phyloP scores from a whole-genome alignment of 371 early-diverging fungal species.

The Parasitella parasitica region DNA sequence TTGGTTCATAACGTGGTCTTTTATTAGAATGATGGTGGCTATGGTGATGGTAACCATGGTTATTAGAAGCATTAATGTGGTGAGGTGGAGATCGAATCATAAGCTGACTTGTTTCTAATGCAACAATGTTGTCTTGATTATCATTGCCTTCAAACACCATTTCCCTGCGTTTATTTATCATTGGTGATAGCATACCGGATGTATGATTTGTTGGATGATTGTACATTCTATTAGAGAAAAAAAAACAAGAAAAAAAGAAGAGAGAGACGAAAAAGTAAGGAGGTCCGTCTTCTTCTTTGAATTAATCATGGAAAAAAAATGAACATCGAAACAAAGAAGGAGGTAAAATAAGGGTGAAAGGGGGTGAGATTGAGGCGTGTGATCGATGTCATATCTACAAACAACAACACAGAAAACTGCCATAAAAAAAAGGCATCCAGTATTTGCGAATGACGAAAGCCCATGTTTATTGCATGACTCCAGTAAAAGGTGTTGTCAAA shows the following conservation, averaged over 20 bases:
- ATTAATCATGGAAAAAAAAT: neutral
- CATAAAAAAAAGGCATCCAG: neutral
- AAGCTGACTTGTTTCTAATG: conserved; percentile 33
- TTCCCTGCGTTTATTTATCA: conserved; percentile 12
- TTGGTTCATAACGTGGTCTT: conserved; percentile 31
- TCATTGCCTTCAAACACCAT: conserved; percentile 11
- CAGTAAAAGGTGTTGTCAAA: neutral
- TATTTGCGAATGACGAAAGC: neutral
- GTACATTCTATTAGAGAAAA: conserved; percentile 1
- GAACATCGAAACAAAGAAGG: conserved; percentile 24
- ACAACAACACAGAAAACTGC: neutral
- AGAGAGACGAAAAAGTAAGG: neutral
- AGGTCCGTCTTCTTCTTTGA: neutral
- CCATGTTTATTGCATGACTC: neutral
- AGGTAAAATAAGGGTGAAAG: conserved; percentile 21
- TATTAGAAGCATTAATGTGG: neutral
- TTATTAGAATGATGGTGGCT: neutral
- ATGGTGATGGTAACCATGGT: neutral
- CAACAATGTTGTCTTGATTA: conserved; percentile 7
- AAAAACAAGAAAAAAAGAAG: neutral
- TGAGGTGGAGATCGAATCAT: conserved; percentile 22
- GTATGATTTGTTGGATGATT: conserved; percentile 4
- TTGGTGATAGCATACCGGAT: conserved; percentile 4
- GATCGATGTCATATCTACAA: conserved; percentile 13
- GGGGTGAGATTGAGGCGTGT: conserved; percentile 16